These are phyloP conservation scores for Neurospora sp. DNA, from an alignment of 2,329 filamentous ascomycete genomes.

Conservation along the genomic window DNA sequence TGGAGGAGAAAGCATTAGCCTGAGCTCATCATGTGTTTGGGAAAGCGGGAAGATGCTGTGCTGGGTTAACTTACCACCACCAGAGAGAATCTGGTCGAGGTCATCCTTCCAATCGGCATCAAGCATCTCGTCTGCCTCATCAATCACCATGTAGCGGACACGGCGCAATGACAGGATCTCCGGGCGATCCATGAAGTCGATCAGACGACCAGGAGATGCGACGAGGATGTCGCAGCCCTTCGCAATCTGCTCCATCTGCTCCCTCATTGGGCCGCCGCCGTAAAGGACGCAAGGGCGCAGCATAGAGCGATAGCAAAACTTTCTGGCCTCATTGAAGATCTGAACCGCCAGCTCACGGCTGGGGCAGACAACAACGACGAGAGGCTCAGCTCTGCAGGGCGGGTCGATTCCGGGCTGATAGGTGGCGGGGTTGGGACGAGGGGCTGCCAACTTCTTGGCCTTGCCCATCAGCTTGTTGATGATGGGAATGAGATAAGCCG, in stretches of 20 bases:
- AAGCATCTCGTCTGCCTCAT: conserved; percentile 93
- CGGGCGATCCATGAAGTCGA: conserved; percentile 70
- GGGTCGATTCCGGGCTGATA: conserved; percentile 39
- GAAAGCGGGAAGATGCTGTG: neutral
- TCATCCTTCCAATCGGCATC: conserved; percentile 68
- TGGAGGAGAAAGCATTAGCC: conserved; percentile 20
- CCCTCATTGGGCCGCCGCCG: conserved; percentile 64
- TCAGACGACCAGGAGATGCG: conserved; percentile 76
- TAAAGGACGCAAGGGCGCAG: conserved; percentile 85
- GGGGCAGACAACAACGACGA: conserved; percentile 78
- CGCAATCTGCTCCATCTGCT: conserved; percentile 63
- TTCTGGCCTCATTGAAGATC: conserved; percentile 89
- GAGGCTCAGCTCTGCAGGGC: conserved; percentile 66
- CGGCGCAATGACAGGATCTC: conserved; percentile 62
- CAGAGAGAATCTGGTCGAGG: conserved; percentile 65
- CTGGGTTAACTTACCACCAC: conserved; percentile 56
- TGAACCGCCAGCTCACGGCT: conserved; percentile 87
- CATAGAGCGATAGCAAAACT: conserved; percentile 91
- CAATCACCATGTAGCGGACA: conserved; percentile 73
- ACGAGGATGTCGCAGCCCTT: conserved; percentile 87
- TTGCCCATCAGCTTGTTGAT: conserved; percentile 92
- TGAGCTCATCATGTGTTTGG: neutral
- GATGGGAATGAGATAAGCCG: conserved; percentile 82
- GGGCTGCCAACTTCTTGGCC: conserved; percentile 74
- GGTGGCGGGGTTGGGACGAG: conserved; percentile 55